A percentile compares a stretch with the other conserved stretches of the same genome.
phyloP scores from a whole-genome alignment of 2,329 filamentous ascomycete genomes.

The Ophiostoma sp. region DNA sequence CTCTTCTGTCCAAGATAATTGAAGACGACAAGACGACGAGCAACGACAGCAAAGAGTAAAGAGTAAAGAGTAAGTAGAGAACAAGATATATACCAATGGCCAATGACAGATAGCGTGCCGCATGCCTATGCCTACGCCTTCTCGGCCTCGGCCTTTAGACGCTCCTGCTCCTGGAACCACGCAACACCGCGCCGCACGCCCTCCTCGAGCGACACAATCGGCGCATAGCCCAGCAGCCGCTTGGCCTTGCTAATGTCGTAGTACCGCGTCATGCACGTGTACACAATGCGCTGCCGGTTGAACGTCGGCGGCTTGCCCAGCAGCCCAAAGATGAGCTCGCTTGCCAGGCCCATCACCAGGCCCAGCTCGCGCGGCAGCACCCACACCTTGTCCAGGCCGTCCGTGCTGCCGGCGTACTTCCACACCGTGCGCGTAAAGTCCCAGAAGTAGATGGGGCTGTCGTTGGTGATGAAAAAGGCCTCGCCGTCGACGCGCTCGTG shows the following conservation, averaged over 20 bases:
- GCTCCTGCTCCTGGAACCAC: slow-evolving; percentile 52
- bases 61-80: not conserved
- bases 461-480: slow-evolving; percentile 86
- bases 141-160: slow-evolving; percentile 27
- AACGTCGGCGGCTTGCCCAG: slow-evolving; percentile 52
- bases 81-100: not conserved
- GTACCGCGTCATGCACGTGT: slow-evolving; percentile 70
- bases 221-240: slow-evolving; percentile 62
- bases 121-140: slow-evolving; percentile 16
- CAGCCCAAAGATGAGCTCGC: slow-evolving; percentile 48
- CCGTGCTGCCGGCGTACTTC: slow-evolving; percentile 52
- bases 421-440: slow-evolving; percentile 78
- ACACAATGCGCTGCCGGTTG: slow-evolving; percentile 56
- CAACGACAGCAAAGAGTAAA: not conserved
- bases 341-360: slow-evolving; percentile 46
- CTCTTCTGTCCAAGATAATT: not conserved
- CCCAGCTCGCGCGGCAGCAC: slow-evolving; percentile 49
- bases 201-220: slow-evolving; percentile 61
- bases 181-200: slow-evolving; percentile 52
- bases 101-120: not conserved
- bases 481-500: slow-evolving; percentile 75
- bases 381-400: slow-evolving; percentile 53
- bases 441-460: slow-evolving; percentile 84
- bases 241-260: slow-evolving; percentile 74
- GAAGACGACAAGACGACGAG: not conserved